A percentile compares a stretch with the other conserved stretches of the same genome.
phyloP scores from a whole-genome alignment of 345 rosid genomes.

The Melaleuca quinquenervia region DNA sequence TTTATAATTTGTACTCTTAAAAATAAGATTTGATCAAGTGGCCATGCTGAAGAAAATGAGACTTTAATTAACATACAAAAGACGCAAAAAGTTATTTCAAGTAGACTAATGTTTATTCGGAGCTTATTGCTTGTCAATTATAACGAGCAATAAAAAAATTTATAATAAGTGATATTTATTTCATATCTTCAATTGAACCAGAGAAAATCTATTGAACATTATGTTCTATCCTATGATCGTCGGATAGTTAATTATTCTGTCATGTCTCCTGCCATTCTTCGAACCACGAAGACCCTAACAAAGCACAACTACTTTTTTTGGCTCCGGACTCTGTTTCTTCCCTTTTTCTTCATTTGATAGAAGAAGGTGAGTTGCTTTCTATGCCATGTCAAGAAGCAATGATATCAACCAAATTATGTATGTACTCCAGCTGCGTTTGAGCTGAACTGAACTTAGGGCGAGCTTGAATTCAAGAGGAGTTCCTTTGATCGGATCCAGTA shows the following conservation, averaged over 20 bases:
- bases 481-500: not conserved
- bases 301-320: not conserved
- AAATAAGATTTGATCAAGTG: too few species aligned
- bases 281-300: not conserved
- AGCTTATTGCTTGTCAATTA: not conserved
- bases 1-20: too few species aligned
- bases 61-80: not conserved
- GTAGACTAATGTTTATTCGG: not conserved
- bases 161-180: not conserved
- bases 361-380: not conserved
- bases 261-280: not conserved
- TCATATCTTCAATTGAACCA: not conserved
- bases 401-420: not conserved
- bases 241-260: not conserved
- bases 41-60: too few species aligned
- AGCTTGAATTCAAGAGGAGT: not conserved
- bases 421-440: not conserved
- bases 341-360: not conserved
- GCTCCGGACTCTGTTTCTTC: not conserved
- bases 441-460: not conserved
- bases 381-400: not conserved
- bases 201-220: not conserved
- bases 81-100: not conserved
- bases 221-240: not conserved
- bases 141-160: not conserved